Evolutionary conservation across 768 basidiomycete species (phyloP).

Genomic region (Clitopilus passeckerianus): DNA sequence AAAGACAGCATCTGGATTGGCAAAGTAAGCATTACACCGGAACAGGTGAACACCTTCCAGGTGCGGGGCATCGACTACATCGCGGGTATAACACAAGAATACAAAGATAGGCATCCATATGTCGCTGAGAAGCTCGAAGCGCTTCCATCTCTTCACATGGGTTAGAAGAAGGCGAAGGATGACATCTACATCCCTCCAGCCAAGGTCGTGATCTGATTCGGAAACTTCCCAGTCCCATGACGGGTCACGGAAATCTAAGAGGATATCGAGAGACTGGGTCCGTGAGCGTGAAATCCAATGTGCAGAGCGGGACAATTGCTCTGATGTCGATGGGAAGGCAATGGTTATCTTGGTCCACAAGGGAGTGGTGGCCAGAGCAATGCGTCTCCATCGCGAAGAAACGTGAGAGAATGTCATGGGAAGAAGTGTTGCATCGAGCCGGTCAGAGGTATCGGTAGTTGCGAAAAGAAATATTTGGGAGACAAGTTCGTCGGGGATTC

Average conservation of each 20-base stretch:
- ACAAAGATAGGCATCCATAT: conserved; percentile 56
- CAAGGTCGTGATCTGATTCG: conserved; percentile 39
- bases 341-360: conserved; percentile 52
- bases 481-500: conserved; percentile 30
- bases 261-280: conserved; percentile 39
- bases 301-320: conserved; percentile 29
- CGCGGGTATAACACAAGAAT: conserved; percentile 37
- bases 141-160: conserved; percentile 41
- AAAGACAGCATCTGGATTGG: conserved; percentile 37
- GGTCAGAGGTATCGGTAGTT: conserved; percentile 19
- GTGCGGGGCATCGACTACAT: conserved; percentile 25
- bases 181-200: conserved; percentile 37
- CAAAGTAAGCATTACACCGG: conserved; percentile 57
- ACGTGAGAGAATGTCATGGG: conserved; percentile 40
- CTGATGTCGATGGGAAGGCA: conserved; percentile 33
- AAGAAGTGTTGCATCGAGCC: conserved; percentile 17
- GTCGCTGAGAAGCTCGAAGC: conserved; percentile 47
- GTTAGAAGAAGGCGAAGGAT: conserved; percentile 40
- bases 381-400: conserved; percentile 44
- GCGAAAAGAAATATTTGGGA: conserved; percentile 28
- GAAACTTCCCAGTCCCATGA: conserved; percentile 47
- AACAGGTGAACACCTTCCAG: conserved; percentile 39
- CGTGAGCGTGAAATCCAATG: conserved; percentile 42
- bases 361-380: conserved; percentile 35
- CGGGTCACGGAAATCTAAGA: conserved; percentile 56